A percentile compares a stretch with the other conserved stretches of the same genome.
Evolutionary conservation across 768 basidiomycete species (phyloP).

Genomic region (Rhizopogon sp.): DNA sequence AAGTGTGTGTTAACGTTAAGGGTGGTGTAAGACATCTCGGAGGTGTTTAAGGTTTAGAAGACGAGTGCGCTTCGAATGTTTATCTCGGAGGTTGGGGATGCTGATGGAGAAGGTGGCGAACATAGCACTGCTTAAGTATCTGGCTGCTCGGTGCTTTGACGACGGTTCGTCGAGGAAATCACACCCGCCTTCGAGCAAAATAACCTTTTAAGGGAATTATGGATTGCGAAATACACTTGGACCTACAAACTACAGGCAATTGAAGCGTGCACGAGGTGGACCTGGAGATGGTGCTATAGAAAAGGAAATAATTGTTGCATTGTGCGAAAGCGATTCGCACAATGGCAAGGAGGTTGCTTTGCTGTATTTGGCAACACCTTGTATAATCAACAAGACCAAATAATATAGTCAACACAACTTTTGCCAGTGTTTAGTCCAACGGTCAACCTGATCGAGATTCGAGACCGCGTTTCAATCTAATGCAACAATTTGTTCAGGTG

Average conservation of each 20-base stretch:
- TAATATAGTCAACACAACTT: no score
- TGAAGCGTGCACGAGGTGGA: no score
- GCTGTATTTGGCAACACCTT: no score
- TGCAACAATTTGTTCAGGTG: no score
- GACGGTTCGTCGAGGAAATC: neutral
- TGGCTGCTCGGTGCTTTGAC: neutral
- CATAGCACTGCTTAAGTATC: neutral
- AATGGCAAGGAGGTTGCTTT: no score
- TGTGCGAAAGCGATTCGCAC: no score
- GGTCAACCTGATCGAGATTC: no score
- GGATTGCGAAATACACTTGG: neutral
- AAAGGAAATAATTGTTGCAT: no score
- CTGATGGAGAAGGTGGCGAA: neutral
- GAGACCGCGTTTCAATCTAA: no score
- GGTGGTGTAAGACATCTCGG: conserved; percentile 24
- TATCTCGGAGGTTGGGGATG: neutral
- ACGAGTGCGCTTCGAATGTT: neutral
- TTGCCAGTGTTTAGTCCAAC: no score
- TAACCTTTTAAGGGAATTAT: neutral
- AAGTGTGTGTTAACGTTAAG: neutral
- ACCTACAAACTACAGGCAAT: neutral
- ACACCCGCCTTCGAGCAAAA: neutral
- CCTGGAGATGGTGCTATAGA: no score
- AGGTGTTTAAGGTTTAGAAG: neutral
- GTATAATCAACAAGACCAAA: no score